Evolutionary conservation across 352 stramenopile genomes (phyloP), one percentile per base, ranked within the genome.

Genomic region (Globisporangium sylvaticum): DNA sequence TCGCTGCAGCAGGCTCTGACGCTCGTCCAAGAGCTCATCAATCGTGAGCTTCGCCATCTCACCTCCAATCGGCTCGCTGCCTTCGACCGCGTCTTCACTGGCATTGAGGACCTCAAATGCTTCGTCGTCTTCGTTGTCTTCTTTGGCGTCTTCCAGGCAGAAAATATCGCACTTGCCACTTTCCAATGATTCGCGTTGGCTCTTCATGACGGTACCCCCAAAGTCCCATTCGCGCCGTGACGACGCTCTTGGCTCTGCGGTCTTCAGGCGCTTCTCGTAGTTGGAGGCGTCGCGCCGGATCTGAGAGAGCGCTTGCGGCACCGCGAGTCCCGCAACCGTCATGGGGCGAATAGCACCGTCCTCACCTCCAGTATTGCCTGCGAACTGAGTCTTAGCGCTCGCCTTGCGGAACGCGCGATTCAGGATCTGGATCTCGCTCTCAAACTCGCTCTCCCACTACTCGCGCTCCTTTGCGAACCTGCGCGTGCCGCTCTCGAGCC

Each of bases 251-350:
- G 75, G 66, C 12, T 58, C 59, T 5, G 83, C 83, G 5, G 79
- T 88, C 62, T 80, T 77, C 39, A 86, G 54, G 7, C 83, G 77
- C 37, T 80, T 84, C 12, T 84, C 71, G 29, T 71, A 70, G 58
- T 73, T 81, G 1, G 60, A 73, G 4, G 65, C 66, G 10, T 83
- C 79, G 6, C 79, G 79, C 24, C 75, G 69, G 15, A 91, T 69
- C 65, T 87, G 75, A 4, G 69, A 75, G 12, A 83, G 59, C 10
- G 83, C 77, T 58, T 86, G 77, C 0, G 83, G 79, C 0, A 87
- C 71, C 6, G 69, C 77, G 18, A 89, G 71, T 15, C 80, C 83
- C 20, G 79, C 80, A 18, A 87, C 75, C 12, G 82, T 90, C 73
- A 79, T 79, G 12, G 82, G 82, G 0, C 80, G 75, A 8, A 46